Base-by-base conservation (phyloP, 2,329 filamentous ascomycete species). In the Aspergillus amoenus region DNA sequence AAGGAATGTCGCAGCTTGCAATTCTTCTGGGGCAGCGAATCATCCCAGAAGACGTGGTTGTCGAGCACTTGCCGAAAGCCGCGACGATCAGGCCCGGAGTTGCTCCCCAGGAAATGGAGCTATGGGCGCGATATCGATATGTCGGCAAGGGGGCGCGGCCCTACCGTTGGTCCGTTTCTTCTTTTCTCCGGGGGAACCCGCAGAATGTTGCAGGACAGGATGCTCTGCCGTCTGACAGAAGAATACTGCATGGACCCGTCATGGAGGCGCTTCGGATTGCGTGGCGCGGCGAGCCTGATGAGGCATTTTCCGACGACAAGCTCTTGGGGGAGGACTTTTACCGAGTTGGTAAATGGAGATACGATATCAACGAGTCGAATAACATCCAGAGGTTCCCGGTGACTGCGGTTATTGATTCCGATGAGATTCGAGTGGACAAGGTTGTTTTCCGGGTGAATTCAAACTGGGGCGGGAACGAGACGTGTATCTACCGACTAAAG, bases 21-120 rank as follows among this genome's bases (percentile, higher is more conserved):
- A 68, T 80, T 18, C 52, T 67, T 4, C 68, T 79, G 0, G 67
- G 69, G 1, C 69, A 70, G n/a, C 61, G 75, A 5, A 80, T 93
- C 55, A 79, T 87, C 30, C 88, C 89, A 0, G 83, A 87, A 63
- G 82, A 91, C 64, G 69, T 93, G 2, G 84, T 90, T 1, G 72
- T 93, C 43, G 90, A 93, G 68, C 88, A 93, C 70, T 86, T 91
- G 55, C 77, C 85, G 2, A 80, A 81, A 6, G 78, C 79, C 1
- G 84, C 85, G 2, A 88, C 86, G 0, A 78, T 86, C 7, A 81
- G 88, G 46, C 83, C 87, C 0, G 80, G 77, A 13, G 65, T 70
- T n/a, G 85, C 86, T 32, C 90, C 90, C 0, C 81, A 77, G 51
- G 79, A 88, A 2, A 83, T 93, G 56, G 89, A 93, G 68, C 70